Base-by-base conservation (phyloP, 1,284 basidiomycete species). In the Tilletia walkeri region DNA sequence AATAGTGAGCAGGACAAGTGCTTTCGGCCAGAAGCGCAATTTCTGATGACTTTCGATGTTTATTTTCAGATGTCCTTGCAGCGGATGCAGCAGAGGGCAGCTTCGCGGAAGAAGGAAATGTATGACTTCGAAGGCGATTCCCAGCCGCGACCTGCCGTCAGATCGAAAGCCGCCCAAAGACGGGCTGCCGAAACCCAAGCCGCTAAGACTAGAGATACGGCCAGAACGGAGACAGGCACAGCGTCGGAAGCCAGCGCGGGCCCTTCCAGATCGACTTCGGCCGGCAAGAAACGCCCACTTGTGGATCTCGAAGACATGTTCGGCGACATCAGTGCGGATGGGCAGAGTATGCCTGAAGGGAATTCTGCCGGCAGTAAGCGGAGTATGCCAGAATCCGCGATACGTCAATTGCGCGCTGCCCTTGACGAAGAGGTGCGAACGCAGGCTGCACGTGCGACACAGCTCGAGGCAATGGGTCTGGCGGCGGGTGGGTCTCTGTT, bases 381-480 rank as follows among this genome's bases (percentile, higher is more conserved):
- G 41, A 45, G 9, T 45, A 7, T 14, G 41, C 41, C 6, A 45
- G 41, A 45, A 45, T 45, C 36, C 3, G 39, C 36, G 59, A 41
- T 20, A 16, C 30, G 34, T 4, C 59, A 41, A 14, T 38, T 63
- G 7, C 59, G 59, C 30, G 59, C 59, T 63, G 36, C 16, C 3
- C 34, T 63, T 4, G 34, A 63, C 12, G 59, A 63, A 34, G 59
- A 63, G 59, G 36, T 20, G 20, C 59, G 59, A 18, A 38, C 36
- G 14, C 59, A 63, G 20, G 59, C 59, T 53, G 50, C 41, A 14
- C 9, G 41, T 45, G 41, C 41, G 41, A 45, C 41, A 14, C 41
- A 45, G 41, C 14, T 45, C 9, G 41, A 24, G 20, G 50, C 50
- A 53, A 53, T 24, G 50, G 20, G 50, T 18, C 50, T 18, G 10